These are phyloP conservation scores for Coemansia sp. DNA, from an alignment of 192 early-diverging fungal species.

Conservation along the genomic window DNA sequence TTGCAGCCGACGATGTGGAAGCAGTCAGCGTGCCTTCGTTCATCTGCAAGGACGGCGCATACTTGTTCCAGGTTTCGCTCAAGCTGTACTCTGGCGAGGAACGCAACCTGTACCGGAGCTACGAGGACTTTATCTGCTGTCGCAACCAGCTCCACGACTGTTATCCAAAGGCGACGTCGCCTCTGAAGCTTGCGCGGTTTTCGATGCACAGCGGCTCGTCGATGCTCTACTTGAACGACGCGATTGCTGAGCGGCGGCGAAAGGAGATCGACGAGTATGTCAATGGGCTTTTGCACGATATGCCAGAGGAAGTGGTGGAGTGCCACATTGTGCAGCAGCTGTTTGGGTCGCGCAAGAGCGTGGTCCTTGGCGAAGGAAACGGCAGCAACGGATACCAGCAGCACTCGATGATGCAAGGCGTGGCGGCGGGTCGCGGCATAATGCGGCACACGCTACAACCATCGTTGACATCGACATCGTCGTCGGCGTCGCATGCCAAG, in stretches of 20 bases:
- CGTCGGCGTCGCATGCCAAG: slow-evolving; percentile 1
- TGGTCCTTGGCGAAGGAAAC: slow-evolving; percentile 3
- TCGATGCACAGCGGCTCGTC: slow-evolving; percentile 66
- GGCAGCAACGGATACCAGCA: slow-evolving; percentile 2
- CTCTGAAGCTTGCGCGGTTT: slow-evolving; percentile 45
- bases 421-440: background rate
- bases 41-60: slow-evolving; percentile 69
- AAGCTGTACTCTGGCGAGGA: slow-evolving; percentile 56
- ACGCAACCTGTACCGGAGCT: slow-evolving; percentile 68
- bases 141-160: slow-evolving; percentile 68
- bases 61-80: slow-evolving; percentile 69
- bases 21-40: slow-evolving; percentile 65
- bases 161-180: slow-evolving; percentile 64
- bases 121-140: slow-evolving; percentile 81
- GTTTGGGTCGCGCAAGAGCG: slow-evolving; percentile 44
- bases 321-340: slow-evolving; percentile 40
- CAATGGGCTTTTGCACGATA: slow-evolving; percentile 57
- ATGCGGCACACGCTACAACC: slow-evolving; percentile 10
- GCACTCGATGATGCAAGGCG: slow-evolving; percentile 7
- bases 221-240: slow-evolving; percentile 65
- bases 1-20: slow-evolving; percentile 44
- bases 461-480: background rate
- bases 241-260: slow-evolving; percentile 65
- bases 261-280: slow-evolving; percentile 69
- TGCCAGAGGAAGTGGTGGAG: slow-evolving; percentile 61